Conservation (phyloP, 129 eudicot species). For the Mikania micrantha region DNA sequence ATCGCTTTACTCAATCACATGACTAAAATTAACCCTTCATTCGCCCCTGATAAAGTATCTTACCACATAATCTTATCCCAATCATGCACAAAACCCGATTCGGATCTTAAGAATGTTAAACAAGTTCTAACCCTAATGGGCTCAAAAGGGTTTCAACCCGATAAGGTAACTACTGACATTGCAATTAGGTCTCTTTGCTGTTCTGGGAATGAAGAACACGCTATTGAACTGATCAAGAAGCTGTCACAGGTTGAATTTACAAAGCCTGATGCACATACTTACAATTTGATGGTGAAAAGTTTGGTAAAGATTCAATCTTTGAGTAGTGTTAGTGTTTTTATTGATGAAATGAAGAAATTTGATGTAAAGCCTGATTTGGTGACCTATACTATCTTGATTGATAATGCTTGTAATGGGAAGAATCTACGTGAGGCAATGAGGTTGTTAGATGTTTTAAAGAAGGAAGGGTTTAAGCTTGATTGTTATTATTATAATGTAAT, state of each 20-base stretch:
- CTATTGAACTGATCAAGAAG: slow-evolving; percentile 52
- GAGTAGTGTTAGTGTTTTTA: slow-evolving; percentile 43
- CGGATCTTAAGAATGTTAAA: slow-evolving; percentile 29
- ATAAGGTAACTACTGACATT: slow-evolving; percentile 59
- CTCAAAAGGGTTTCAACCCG: slow-evolving; percentile 52
- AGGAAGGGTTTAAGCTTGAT: slow-evolving; percentile 85
- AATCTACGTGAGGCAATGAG: slow-evolving; percentile 79
- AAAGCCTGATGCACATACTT: slow-evolving; percentile 55
- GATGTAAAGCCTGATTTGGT: slow-evolving; percentile 72
- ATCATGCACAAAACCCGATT: slow-evolving; percentile 35
- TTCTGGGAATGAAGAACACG: slow-evolving; percentile 48
- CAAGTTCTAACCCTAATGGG: slow-evolving; percentile 48
- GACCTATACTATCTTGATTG: slow-evolving; percentile 84
- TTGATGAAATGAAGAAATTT: slow-evolving; percentile 52
- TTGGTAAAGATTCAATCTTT: slow-evolving; percentile 42
- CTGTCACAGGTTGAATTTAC: slow-evolving; percentile 41
- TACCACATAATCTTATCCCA: slow-evolving; percentile 50
- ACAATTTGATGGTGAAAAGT: slow-evolving; percentile 57
- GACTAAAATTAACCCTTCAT: slow-evolving; percentile 51
- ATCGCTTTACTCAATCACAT: slow-evolving; percentile 57
- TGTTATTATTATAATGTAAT: slow-evolving; percentile 74
- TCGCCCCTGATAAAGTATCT: slow-evolving; percentile 58
- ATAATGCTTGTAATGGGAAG: slow-evolving; percentile 83
- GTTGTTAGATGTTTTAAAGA: slow-evolving; percentile 49
- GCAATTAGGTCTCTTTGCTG: slow-evolving; percentile 69